A percentile compares a stretch with the other conserved stretches of the same genome.
Conservation (phyloP, 2,329 filamentous ascomycete genomes). For the Diaporthe velutina region DNA sequence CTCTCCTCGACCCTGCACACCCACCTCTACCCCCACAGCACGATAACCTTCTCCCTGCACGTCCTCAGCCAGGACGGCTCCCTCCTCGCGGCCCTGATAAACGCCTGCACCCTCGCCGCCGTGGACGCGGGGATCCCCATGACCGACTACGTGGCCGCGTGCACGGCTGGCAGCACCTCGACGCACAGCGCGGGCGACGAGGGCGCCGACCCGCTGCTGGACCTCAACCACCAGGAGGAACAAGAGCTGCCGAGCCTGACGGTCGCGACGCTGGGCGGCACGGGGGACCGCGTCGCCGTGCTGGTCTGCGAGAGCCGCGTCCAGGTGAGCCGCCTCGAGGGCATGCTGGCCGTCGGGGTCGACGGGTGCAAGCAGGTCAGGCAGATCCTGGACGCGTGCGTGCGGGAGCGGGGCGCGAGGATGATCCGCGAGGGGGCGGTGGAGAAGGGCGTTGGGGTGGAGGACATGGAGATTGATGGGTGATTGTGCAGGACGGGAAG, state of each 20-base stretch:
- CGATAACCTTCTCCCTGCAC: conserved; percentile 86
- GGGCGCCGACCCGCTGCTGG: conserved; percentile 80
- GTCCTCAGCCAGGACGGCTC: conserved; percentile 92
- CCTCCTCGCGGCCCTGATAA: conserved; percentile 88
- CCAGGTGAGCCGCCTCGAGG: conserved; percentile 85
- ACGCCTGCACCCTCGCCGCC: conserved; percentile 90
- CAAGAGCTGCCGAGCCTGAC: conserved; percentile 91
- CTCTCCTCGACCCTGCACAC: conserved; percentile 85
- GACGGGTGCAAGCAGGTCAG: conserved; percentile 92
- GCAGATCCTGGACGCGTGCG: conserved; percentile 82
- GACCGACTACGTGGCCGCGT: conserved; percentile 90
- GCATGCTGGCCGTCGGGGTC: conserved; percentile 91
- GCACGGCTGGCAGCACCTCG: conserved; percentile 85
- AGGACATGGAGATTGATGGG: conserved; percentile 63
- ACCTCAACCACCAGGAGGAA: conserved; percentile 84
- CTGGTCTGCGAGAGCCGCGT: conserved; percentile 90
- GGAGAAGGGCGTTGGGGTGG: conserved; percentile 60
- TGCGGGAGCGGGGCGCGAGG: conserved; percentile 77
- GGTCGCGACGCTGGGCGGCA: conserved; percentile 81
- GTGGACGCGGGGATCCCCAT: conserved; percentile 97
- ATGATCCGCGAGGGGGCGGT: conserved; percentile 71
- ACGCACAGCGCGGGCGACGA: conserved; percentile 76
- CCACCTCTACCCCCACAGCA: conserved; percentile 89
- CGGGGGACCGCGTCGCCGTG: conserved; percentile 80
- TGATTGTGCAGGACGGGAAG: conserved; percentile 39